Conservation (phyloP, 192 early-diverging fungal genomes). For the Coemansia sp. region DNA sequence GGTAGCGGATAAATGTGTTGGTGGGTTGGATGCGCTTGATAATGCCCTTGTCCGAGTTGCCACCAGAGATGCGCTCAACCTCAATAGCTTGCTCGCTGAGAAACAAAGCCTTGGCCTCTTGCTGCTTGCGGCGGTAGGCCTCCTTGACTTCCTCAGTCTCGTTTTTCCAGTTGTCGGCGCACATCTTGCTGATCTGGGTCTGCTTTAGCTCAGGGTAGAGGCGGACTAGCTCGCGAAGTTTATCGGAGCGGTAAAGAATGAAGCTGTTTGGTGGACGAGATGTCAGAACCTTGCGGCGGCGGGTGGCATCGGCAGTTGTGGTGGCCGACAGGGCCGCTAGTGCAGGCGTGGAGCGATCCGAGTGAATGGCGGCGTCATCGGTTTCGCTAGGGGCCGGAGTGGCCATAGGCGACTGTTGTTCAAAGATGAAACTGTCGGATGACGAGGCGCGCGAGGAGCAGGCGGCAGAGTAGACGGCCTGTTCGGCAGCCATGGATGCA, state of each 20-base stretch:
- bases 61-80: constrained; percentile 49
- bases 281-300: constrained; percentile 52
- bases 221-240: constrained; percentile 51
- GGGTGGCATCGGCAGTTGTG: constrained; percentile 30
- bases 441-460: constrained; percentile 30
- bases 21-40: constrained; percentile 56
- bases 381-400: constrained; percentile 17
- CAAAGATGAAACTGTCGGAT: constrained; percentile 24
- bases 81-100: constrained; percentile 50
- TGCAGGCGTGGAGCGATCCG: constrained; percentile 23
- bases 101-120: constrained; percentile 50
- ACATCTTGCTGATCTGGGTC: constrained; percentile 57
- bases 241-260: constrained; percentile 54
- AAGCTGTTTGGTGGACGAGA: constrained; percentile 56
- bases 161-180: constrained; percentile 55
- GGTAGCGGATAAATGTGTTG: constrained; percentile 59
- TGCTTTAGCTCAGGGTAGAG: constrained; percentile 51
- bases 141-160: constrained; percentile 53
- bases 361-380: constrained; percentile 16
- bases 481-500: constrained; percentile 16
- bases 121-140: constrained; percentile 47
- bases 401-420: constrained; percentile 18
- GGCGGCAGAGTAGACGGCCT: constrained; percentile 9
- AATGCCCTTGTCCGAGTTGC: constrained; percentile 39
- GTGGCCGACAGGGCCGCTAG: constrained; percentile 21